Conservation (phyloP, 805 yeast genomes). For the Candida golubevii region DNA sequence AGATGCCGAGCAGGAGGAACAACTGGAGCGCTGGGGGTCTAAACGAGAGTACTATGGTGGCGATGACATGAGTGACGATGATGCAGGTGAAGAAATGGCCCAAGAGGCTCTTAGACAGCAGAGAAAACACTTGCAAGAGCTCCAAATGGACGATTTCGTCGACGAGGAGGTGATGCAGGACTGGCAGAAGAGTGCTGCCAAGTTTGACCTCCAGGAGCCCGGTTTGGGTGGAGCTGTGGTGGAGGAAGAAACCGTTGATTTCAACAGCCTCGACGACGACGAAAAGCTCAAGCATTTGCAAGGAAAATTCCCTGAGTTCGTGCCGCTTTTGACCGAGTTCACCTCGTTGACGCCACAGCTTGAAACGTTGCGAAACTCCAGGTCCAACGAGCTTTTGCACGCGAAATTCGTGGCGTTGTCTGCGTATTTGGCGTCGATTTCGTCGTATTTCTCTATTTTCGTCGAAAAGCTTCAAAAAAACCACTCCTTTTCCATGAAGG, state of each 20-base stretch:
- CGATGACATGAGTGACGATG: conserved; percentile 66
- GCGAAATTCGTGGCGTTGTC: conserved; percentile 68
- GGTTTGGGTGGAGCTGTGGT: conserved; percentile 10
- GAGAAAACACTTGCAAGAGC: conserved; percentile 63
- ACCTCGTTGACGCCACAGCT: conserved; percentile 40
- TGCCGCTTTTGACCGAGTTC: conserved; percentile 68
- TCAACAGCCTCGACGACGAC: conserved; percentile 41
- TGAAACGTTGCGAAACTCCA: conserved; percentile 28
- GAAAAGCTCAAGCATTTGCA: conserved; percentile 53
- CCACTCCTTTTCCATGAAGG: conserved; percentile 66
- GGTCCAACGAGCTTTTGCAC: conserved; percentile 26
- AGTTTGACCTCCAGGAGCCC: conserved; percentile 33
- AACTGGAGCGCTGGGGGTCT: conserved; percentile 45
- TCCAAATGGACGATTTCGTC: conserved; percentile 55
- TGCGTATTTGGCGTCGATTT: conserved; percentile 73
- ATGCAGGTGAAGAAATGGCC: conserved; percentile 74
- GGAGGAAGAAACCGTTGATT: conserved; percentile 14
- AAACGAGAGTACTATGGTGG: conserved; percentile 48
- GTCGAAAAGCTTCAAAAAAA: conserved; percentile 50
- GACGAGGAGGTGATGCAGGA: conserved; percentile 78
- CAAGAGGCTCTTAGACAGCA: conserved; percentile 86
- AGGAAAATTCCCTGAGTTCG: conserved; percentile 75
- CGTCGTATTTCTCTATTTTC: conserved; percentile 75
- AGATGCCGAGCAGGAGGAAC: conserved; percentile 44
- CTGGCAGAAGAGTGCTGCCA: conserved; percentile 61